phyloP scores from a whole-genome alignment of 805 yeast genomes.

The Tetrapisispora iriomotensis region DNA sequence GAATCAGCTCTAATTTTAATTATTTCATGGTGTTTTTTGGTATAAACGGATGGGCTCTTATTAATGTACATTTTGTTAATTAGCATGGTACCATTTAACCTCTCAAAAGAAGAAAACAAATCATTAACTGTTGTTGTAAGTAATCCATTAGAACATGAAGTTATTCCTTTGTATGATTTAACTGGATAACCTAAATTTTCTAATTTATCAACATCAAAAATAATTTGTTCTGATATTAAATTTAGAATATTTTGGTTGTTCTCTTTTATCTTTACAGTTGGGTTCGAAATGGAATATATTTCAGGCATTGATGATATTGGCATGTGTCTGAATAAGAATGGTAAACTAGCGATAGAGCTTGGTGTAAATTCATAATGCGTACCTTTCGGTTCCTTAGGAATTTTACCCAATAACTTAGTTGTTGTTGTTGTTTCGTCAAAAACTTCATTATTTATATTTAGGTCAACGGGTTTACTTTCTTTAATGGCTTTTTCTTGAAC shows the following conservation, averaged over 20 bases:
- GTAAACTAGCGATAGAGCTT: conserved; percentile 29
- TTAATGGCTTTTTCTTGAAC: neutral
- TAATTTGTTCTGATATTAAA: conserved; percentile 24
- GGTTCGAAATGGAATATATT: conserved; percentile 28
- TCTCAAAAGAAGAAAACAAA: conserved; percentile 17
- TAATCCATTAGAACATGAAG: conserved; percentile 14
- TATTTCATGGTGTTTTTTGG: conserved; percentile 26
- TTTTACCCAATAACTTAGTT: neutral
- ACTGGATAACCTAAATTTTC: conserved; percentile 47
- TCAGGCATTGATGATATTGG: conserved; percentile 56
- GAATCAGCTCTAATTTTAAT: conserved; percentile 39
- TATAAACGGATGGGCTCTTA: conserved; percentile 23
- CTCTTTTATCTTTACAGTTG: conserved; percentile 10
- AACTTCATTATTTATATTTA: neutral
- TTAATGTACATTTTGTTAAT: conserved; percentile 18
- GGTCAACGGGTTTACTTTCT: neutral
- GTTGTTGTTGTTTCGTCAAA: neutral
- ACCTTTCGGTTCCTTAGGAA: neutral
- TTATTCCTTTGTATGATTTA: conserved; percentile 31
- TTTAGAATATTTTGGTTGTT: conserved; percentile 19
- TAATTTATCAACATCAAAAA: conserved; percentile 36
- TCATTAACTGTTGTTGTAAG: conserved; percentile 14
- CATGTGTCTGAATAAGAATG: conserved; percentile 55
- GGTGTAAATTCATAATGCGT: conserved; percentile 4
- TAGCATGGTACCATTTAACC: conserved; percentile 20